Percentiles rank a stretch among this genome's conserved stretches.
These are phyloP conservation scores for Herpotrichia juniperi DNA, from an alignment of 2,329 filamentous ascomycete species.

Conservation along the genomic window DNA sequence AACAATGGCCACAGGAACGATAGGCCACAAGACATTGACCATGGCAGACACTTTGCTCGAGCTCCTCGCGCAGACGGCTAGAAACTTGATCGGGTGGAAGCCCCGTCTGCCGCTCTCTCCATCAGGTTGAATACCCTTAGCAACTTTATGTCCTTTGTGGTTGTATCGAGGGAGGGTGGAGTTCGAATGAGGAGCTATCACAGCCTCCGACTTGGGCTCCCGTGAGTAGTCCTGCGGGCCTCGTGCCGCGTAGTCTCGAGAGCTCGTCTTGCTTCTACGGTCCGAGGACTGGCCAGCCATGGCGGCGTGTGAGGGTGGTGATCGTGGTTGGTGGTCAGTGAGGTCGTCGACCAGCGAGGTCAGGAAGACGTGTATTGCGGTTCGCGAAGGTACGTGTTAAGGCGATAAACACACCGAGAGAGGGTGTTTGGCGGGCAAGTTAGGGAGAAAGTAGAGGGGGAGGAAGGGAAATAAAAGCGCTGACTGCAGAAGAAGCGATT, in stretches of 20 bases:
- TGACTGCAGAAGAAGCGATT: background rate
- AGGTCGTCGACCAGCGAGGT: background rate
- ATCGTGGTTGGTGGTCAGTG: background rate
- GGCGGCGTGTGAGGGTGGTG: background rate
- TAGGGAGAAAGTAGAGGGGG: background rate
- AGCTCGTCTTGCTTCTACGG: too few species aligned
- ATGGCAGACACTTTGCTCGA: constrained; percentile 67
- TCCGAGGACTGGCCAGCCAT: background rate
- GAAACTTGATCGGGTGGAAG: constrained; percentile 67
- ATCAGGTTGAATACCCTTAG: constrained; percentile 51
- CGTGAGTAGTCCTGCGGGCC: constrained; percentile 7
- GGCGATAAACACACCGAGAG: background rate
- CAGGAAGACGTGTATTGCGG: background rate
- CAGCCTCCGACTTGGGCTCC: constrained; percentile 10
- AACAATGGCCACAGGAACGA: constrained; percentile 74
- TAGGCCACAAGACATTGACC: constrained; percentile 76
- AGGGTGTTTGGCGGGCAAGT: background rate
- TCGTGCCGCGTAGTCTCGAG: constrained; percentile 6
- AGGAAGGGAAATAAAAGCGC: background rate
- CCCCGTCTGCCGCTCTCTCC: constrained; percentile 74
- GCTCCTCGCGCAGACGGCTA: constrained; percentile 68
- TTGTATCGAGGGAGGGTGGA: constrained; percentile 45
- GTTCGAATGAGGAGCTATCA: constrained; percentile 11
- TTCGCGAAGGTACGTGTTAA: background rate
- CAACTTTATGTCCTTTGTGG: constrained; percentile 52